Evolutionary conservation across 2,329 filamentous ascomycete genomes (phyloP).

Genomic region (Colletotrichum somersetense): DNA sequence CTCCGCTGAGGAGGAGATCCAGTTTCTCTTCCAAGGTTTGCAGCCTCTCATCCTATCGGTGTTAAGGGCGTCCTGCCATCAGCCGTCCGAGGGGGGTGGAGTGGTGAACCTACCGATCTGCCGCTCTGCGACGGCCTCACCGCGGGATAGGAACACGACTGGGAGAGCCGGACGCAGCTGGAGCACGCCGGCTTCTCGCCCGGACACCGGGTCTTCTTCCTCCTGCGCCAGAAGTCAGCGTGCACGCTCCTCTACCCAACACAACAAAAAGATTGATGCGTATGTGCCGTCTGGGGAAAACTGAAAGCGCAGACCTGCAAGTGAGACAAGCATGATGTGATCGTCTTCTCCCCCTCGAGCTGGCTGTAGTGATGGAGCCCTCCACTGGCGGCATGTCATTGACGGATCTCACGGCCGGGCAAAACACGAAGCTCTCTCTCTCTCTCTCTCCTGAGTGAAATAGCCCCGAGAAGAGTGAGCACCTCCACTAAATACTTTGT

Average conservation of each 20-base stretch:
- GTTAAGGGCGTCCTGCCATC: constrained; percentile 13
- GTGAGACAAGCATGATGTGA: constrained; percentile 60
- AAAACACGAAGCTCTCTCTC: constrained; percentile 25
- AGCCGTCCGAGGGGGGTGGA: no score
- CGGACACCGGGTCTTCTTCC: constrained; percentile 65
- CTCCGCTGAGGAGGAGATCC: constrained; percentile 61
- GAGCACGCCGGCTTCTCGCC: constrained; percentile 65
- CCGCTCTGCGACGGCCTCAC: constrained; percentile 54
- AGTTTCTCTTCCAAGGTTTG: constrained; percentile 65
- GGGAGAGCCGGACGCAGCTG: constrained; percentile 62
- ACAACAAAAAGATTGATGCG: not conserved
- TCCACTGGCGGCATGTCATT: constrained; percentile 52
- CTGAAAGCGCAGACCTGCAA: constrained; percentile 57
- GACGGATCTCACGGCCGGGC: constrained; percentile 26
- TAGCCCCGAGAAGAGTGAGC: constrained; percentile 12
- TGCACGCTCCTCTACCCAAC: not conserved
- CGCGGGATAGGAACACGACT: constrained; percentile 60
- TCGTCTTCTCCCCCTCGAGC: constrained; percentile 52
- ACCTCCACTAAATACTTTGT: constrained; percentile 34
- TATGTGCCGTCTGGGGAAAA: not conserved
- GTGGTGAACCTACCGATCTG: constrained; percentile 56
- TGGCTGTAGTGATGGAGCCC: constrained; percentile 40
- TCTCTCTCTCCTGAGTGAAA: no score
- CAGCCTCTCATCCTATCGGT: constrained; percentile 61
- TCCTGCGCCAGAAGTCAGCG: constrained; percentile 47